Base-by-base conservation (phyloP, 768 basidiomycete genomes). In the Russula abietina region DNA sequence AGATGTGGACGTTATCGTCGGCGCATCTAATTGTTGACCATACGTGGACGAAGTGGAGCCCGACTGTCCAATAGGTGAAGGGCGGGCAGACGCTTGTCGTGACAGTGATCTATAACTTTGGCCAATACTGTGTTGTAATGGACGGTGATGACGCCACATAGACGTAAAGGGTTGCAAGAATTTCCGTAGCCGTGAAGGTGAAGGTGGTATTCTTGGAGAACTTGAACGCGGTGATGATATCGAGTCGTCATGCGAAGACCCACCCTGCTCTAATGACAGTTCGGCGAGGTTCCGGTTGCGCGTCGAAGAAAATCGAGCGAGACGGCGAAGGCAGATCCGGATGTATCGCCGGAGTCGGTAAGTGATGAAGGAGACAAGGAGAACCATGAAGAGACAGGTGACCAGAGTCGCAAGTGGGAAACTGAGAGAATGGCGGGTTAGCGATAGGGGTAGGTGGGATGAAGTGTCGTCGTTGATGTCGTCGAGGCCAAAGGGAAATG, bases 371-470 rank as follows among this genome's bases (percentile, higher is more conserved):
- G 79, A 59, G 26, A 85, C 46, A 43, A 83, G 49, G 43, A 75
- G 72, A 30, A 83, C 66, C 26, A 81, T 64, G 60, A 79, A 64
- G 17, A 79, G 62, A 71, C 83, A 87, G 68, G 87, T 77, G 9
- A 89, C 65, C 67, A 87, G 74, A n/a, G 83, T 70, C 24, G 88
- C 76, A 9, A 83, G 83, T 6, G 89, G 88, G 71, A 91, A 89
- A 0, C 89, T 88, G 33, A 91, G 81, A 0, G 86, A 83, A 33
- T 80, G 75, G 32, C 87, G 78, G 9, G 80, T 83, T 26, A 92
- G 74, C 11, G 80, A 82, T 14, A 80, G 69, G 11, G 88, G 88
- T 24, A 92, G 75, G 69, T 86, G 87, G n/a, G 84, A 80, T 28
- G 83, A 80, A 46, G 91, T 74, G 43, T 73, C 77, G 69, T 87